Conservation (phyloP, 345 rosid species). For the Camelina sativa region DNA sequence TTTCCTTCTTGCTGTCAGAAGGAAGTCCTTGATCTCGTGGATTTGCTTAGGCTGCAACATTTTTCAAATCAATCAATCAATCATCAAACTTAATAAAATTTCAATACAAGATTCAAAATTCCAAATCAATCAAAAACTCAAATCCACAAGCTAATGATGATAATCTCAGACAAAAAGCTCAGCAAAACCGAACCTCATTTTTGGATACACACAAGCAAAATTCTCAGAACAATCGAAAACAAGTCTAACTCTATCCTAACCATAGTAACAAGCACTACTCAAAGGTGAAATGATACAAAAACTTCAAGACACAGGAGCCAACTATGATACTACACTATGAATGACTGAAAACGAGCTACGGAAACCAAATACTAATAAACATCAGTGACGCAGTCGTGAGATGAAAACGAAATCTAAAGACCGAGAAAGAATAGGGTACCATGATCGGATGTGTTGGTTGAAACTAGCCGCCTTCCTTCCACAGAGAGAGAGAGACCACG, state of each 20-base stretch:
- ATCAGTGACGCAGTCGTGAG: neutral
- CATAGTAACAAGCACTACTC: neutral
- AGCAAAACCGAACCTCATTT: neutral
- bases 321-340: neutral
- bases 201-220: neutral
- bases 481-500: neutral
- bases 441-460: slow-evolving; percentile 21
- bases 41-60: slow-evolving; percentile 84
- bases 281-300: neutral
- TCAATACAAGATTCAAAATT: neutral
- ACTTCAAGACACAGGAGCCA: neutral
- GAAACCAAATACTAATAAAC: neutral
- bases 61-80: neutral
- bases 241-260: neutral
- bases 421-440: neutral
- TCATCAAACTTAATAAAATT: neutral
- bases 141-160: neutral
- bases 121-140: neutral
- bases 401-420: neutral
- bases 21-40: slow-evolving; percentile 96
- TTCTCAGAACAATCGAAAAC: neutral
- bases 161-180: neutral
- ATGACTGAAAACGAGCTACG: neutral
- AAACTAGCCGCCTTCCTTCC: slow-evolving; percentile 31
- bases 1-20: slow-evolving; percentile 93